A percentile compares a stretch with the other conserved stretches of the same genome.
phyloP scores from a whole-genome alignment of 2,329 filamentous ascomycete species.

The Monosporascus cannonballus region DNA sequence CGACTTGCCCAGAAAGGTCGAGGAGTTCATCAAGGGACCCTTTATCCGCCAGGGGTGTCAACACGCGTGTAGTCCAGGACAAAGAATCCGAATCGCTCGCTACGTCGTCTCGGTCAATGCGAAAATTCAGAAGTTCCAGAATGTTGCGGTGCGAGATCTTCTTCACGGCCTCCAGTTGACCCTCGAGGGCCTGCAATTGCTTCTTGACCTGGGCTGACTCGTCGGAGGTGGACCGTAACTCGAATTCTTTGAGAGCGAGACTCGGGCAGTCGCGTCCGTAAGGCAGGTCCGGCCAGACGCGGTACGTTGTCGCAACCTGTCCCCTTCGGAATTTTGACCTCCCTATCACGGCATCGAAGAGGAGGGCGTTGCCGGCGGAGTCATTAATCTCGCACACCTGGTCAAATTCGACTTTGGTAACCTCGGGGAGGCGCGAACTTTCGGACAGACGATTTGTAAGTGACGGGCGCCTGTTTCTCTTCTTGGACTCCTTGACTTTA shows the following conservation, averaged over 20 bases:
- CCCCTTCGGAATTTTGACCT: slow-evolving; percentile 62
- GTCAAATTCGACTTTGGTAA: slow-evolving; percentile 54
- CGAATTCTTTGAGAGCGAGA: slow-evolving; percentile 69
- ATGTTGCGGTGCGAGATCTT: slow-evolving; percentile 70
- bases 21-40: slow-evolving; percentile 79
- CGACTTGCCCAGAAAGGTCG: slow-evolving; percentile 68
- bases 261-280: slow-evolving; percentile 51
- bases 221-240: slow-evolving; percentile 50
- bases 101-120: slow-evolving; percentile 53
- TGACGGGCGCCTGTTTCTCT: slow-evolving; percentile 47
- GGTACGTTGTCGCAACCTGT: slow-evolving; percentile 61
- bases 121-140: slow-evolving; percentile 75
- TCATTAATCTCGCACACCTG: slow-evolving; percentile 59
- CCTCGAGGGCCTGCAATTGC: slow-evolving; percentile 70
- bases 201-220: slow-evolving; percentile 64
- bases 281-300: slow-evolving; percentile 62
- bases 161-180: slow-evolving; percentile 69
- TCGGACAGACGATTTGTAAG: slow-evolving; percentile 31
- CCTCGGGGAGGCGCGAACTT: slow-evolving; percentile 25
- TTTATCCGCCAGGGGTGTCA: slow-evolving; percentile 73
- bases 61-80: slow-evolving; percentile 66
- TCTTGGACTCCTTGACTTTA: slow-evolving; percentile 57
- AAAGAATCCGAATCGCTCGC: slow-evolving; percentile 32
- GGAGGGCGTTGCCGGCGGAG: slow-evolving; percentile 53
- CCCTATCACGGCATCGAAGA: slow-evolving; percentile 66